phyloP scores from a whole-genome alignment of 2,329 filamentous ascomycete species.

The Fusarium ramigenum region DNA sequence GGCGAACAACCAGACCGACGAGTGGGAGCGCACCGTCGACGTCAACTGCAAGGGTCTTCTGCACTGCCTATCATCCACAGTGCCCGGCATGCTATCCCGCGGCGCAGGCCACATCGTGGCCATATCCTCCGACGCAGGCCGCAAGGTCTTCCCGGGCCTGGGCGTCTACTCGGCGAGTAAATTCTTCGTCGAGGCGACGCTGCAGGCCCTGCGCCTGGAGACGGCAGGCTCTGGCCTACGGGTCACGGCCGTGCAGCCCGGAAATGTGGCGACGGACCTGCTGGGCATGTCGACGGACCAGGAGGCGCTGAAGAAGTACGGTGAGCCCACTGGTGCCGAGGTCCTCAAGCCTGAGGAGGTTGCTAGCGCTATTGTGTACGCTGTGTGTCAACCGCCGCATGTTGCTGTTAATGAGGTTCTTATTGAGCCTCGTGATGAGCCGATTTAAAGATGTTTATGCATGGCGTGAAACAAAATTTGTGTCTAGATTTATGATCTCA shows the following conservation, averaged over 20 bases:
- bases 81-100: conserved; percentile 77
- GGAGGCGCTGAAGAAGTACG: conserved; percentile 82
- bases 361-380: conserved; percentile 77
- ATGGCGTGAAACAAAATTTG: neutral
- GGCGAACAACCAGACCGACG: conserved; percentile 76
- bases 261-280: conserved; percentile 78
- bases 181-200: conserved; percentile 84
- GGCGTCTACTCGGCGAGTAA: conserved; percentile 86
- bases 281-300: conserved; percentile 78
- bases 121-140: conserved; percentile 83
- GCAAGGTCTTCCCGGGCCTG: conserved; percentile 82
- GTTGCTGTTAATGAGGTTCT: conserved; percentile 83
- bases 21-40: conserved; percentile 85
- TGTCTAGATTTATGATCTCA: conserved; percentile 30
- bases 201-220: conserved; percentile 79
- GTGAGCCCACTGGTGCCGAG: conserved; percentile 77
- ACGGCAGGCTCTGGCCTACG: conserved; percentile 77
- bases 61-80: conserved; percentile 73
- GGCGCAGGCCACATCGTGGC: conserved; percentile 78
- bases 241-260: conserved; percentile 80
- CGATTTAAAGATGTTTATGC: conserved; percentile 59
- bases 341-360: conserved; percentile 79
- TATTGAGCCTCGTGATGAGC: conserved; percentile 81
- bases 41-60: conserved; percentile 88
- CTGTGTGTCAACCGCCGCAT: conserved; percentile 76